A percentile compares a stretch with the other conserved stretches of the same genome.
These are phyloP conservation scores for Mangifera indica DNA, from an alignment of 345 rosid genomes.

Conservation along the genomic window DNA sequence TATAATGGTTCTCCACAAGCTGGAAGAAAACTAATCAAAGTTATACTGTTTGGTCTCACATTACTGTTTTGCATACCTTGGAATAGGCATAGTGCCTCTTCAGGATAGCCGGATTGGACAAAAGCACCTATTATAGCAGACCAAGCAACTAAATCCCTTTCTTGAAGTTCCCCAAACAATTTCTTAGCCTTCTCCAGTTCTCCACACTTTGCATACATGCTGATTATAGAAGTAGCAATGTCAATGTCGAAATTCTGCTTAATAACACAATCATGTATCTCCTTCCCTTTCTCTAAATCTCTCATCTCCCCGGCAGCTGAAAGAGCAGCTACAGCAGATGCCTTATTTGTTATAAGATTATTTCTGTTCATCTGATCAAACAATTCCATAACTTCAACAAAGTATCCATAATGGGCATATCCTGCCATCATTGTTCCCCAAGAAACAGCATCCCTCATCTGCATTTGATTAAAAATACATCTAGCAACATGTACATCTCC, in stretches of 20 bases:
- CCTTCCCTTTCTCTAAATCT: slow-evolving; percentile 38
- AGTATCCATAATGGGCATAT: slow-evolving; percentile 46
- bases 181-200: slow-evolving; percentile 38
- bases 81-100: slow-evolving; percentile 48
- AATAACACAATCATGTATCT: slow-evolving; percentile 36
- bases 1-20: slow-evolving; percentile 46
- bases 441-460: slow-evolving; percentile 32
- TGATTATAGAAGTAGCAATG: slow-evolving; percentile 49
- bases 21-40: slow-evolving; percentile 46
- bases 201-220: slow-evolving; percentile 61
- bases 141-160: slow-evolving; percentile 56
- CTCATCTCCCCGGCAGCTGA: slow-evolving; percentile 51
- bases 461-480: slow-evolving; percentile 36
- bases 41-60: slow-evolving; percentile 45
- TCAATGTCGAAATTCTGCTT: slow-evolving; percentile 40
- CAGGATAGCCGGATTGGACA: slow-evolving; percentile 51
- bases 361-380: slow-evolving; percentile 36
- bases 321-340: slow-evolving; percentile 41
- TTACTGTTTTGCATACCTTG: slow-evolving; percentile 42
- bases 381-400: slow-evolving; percentile 41
- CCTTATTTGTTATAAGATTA: slow-evolving; percentile 40
- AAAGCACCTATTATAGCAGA: slow-evolving; percentile 52
- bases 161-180: slow-evolving; percentile 33
- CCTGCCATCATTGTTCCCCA: slow-evolving; percentile 64
- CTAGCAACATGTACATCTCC: slow-evolving; percentile 37